Evolutionary conservation across 495 filamentous ascomycete species (phyloP), one percentile per base, ranked within the genome.

Genomic region (Thermothielavioides terrestris): DNA sequence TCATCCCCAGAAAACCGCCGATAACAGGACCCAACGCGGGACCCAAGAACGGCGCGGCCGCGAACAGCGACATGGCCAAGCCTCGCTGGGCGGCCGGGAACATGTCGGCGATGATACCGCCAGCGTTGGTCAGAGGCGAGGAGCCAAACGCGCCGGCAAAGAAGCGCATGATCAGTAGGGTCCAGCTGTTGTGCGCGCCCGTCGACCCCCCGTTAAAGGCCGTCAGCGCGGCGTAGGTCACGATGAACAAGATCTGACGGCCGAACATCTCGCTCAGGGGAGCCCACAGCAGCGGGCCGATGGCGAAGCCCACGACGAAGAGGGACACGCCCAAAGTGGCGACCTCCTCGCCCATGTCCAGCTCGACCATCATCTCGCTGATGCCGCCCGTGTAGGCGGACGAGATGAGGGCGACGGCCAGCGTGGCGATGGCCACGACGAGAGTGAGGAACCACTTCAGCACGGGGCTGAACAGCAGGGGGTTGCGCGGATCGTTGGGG

Each of bases 121-220:
- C 83, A 14, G 81, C 72, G 59, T 86, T 89, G 26, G 83, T 85
- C 44, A 89, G 57, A 21, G 83, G 78, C 1, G 83, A 84, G 4
- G 80, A 80, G 22, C 86, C 86, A 62, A 88, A 86, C n/a, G 83
- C 73, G 42, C 86, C 84, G 23, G 81, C 83, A 42, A 89, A 82
- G 72, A 89, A 88, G 15, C 86, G 82, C 27, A 88, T 73, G 52
- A 89, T 77, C 43, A 89, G 68, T 1, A 91, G 67, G 2, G 81
- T 78, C 57, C 75, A 64, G 43, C 80, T 75, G 53, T 85, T 87
- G 50, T 79, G 67, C 1, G 82, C 62, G 12, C 77, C 76, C 4
- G 81, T 77, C 36, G 74, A 75, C 22, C 76, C 85, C 52, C 76
- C 80, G 55, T 78, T 86, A 70, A 89, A 89, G 0, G 78, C 76